Evolutionary conservation across 495 filamentous ascomycete genomes (phyloP).

Genomic region (Letharia lupina): DNA sequence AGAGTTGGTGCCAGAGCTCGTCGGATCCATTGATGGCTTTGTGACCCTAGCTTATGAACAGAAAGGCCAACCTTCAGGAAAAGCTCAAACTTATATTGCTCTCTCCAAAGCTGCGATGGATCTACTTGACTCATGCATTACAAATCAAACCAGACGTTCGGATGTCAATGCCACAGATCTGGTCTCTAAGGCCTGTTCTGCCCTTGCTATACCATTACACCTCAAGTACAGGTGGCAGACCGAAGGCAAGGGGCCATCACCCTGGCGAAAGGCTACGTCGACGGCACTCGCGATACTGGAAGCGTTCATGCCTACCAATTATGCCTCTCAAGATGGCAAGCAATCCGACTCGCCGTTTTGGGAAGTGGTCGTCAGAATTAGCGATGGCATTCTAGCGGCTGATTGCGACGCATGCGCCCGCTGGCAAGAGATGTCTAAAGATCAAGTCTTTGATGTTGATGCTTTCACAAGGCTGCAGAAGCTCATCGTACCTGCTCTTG

Average conservation of each 20-base stretch:
- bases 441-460: conserved; percentile 73
- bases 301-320: conserved; percentile 54
- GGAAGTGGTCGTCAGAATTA: conserved; percentile 50
- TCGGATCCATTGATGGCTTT: conserved; percentile 60
- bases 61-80: neutral
- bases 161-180: conserved; percentile 60
- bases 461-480: conserved; percentile 59
- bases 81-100: conserved; percentile 62
- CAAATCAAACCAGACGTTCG: conserved; percentile 50
- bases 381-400: conserved; percentile 51
- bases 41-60: conserved; percentile 55
- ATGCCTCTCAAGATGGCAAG: conserved; percentile 43
- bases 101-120: conserved; percentile 71
- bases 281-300: conserved; percentile 60
- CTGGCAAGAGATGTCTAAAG: conserved; percentile 41
- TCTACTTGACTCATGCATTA: conserved; percentile 55
- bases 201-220: conserved; percentile 56
- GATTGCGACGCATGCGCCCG: conserved; percentile 39
- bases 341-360: conserved; percentile 45
- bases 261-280: conserved; percentile 74
- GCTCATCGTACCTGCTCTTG: conserved; percentile 68
- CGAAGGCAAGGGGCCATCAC: conserved; percentile 49
- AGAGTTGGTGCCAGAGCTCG: conserved; percentile 57
- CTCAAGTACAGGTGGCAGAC: conserved; percentile 62
- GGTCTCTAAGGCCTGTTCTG: conserved; percentile 49